Conservation (phyloP, 805 yeast species). For the Alloascoidea africana region DNA sequence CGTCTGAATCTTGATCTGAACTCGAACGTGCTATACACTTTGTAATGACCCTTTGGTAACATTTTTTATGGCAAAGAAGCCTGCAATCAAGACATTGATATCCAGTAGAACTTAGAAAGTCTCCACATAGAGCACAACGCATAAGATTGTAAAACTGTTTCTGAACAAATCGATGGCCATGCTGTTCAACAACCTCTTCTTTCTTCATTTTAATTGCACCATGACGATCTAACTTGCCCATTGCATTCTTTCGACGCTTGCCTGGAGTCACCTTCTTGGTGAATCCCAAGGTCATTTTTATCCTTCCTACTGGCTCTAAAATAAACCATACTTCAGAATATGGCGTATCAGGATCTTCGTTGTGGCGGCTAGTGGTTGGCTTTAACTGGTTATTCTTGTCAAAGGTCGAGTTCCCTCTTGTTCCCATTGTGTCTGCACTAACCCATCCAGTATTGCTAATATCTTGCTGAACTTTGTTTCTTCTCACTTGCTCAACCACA, state of each 20-base stretch:
- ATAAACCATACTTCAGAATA: background rate
- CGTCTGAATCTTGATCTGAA: slow-evolving; percentile 35
- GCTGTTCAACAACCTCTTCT: slow-evolving; percentile 63
- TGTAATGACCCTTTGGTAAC: slow-evolving; percentile 44
- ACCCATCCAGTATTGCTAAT: slow-evolving; percentile 56
- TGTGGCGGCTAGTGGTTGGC: background rate
- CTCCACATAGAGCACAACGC: slow-evolving; percentile 83
- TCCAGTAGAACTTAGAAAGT: slow-evolving; percentile 50
- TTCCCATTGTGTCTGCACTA: slow-evolving; percentile 29
- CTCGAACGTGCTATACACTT: slow-evolving; percentile 45
- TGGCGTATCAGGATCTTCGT: background rate
- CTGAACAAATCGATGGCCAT: slow-evolving; percentile 79
- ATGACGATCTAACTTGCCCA: slow-evolving; percentile 60
- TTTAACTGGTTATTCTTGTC: slow-evolving; percentile 3
- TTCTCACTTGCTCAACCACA: slow-evolving; percentile 70
- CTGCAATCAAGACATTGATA: slow-evolving; percentile 49
- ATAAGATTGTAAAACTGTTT: slow-evolving; percentile 72
- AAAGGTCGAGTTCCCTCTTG: slow-evolving; percentile 7
- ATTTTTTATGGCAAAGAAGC: slow-evolving; percentile 42
- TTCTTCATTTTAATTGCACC: slow-evolving; percentile 68
- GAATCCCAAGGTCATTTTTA: slow-evolving; percentile 49
- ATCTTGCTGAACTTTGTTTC: slow-evolving; percentile 57
- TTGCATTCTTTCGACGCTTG: slow-evolving; percentile 12
- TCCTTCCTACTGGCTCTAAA: slow-evolving; percentile 69
- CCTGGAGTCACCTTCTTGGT: slow-evolving; percentile 36